phyloP scores from a whole-genome alignment of 306 rosid genomes.

The Spatholobus suberectus region DNA sequence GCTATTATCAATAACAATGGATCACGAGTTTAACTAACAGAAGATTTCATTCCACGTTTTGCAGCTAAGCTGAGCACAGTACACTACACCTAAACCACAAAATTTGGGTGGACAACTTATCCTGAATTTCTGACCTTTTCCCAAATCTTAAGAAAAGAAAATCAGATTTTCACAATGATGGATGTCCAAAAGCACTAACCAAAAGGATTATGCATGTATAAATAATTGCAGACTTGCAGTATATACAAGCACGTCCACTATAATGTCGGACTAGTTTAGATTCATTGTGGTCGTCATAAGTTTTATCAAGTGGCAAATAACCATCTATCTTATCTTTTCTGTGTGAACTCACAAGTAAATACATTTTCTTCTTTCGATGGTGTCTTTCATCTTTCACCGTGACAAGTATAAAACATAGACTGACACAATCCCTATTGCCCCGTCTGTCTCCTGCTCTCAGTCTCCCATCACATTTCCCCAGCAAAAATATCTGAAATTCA shows the following conservation, averaged over 20 bases:
- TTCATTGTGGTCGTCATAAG: slow-evolving; percentile 30
- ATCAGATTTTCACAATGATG: slow-evolving; percentile 13
- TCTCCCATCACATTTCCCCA: slow-evolving; percentile 41
- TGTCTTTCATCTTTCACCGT: slow-evolving; percentile 42
- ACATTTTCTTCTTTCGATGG: slow-evolving; percentile 32
- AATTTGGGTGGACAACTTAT: background rate
- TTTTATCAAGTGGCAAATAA: slow-evolving; percentile 36
- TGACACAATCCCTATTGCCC: slow-evolving; percentile 23
- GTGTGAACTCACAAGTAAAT: slow-evolving; percentile 28
- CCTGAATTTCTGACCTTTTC: background rate
- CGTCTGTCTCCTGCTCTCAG: slow-evolving; percentile 14
- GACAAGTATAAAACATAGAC: slow-evolving; percentile 38
- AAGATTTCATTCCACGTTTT: background rate
- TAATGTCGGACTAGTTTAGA: slow-evolving; percentile 22
- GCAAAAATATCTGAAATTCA: slow-evolving; percentile 49
- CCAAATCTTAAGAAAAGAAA: background rate
- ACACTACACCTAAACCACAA: background rate
- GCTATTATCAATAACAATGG: slow-evolving; percentile 6
- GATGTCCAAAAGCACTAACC: slow-evolving; percentile 14
- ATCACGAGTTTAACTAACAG: slow-evolving; percentile 19
- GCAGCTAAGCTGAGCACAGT: background rate
- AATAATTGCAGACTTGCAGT: slow-evolving; percentile 37
- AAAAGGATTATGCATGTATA: slow-evolving; percentile 6
- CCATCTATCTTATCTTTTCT: slow-evolving; percentile 44
- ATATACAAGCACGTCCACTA: slow-evolving; percentile 24